phyloP scores from a whole-genome alignment of 129 eudicot species.

The Flaveria ramosissima region DNA sequence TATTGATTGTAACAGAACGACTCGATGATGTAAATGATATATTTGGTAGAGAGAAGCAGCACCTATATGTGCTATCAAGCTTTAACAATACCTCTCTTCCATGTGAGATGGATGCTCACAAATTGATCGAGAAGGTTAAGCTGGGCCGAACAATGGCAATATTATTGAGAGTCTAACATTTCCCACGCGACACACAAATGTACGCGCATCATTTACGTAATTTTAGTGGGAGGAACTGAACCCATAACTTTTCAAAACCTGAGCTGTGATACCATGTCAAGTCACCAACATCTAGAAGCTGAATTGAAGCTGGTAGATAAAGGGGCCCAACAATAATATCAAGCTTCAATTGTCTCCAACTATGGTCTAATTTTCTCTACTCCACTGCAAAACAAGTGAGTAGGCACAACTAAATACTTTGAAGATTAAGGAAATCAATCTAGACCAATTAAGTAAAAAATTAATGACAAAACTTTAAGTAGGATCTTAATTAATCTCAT shows the following conservation, averaged over 20 bases:
- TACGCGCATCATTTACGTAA: conserved; percentile 17
- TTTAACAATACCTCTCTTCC: conserved; percentile 18
- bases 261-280: conserved; percentile 43
- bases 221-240: conserved; percentile 22
- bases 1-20: conserved; percentile 11
- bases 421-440: conserved; percentile 23
- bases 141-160: conserved; percentile 6
- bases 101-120: conserved; percentile 7
- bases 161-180: conserved; percentile 14
- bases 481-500: background rate
- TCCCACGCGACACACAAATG: conserved; percentile 30
- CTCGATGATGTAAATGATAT: conserved; percentile 19
- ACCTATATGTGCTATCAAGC: conserved; percentile 33
- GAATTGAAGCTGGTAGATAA: conserved; percentile 49
- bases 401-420: conserved; percentile 41
- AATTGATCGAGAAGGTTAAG: conserved; percentile 26
- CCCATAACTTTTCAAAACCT: conserved; percentile 34
- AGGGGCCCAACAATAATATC: conserved; percentile 47
- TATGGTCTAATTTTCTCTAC: conserved; percentile 36
- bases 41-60: conserved; percentile 11
- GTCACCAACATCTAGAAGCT: conserved; percentile 51
- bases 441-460: conserved; percentile 23
- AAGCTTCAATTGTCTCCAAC: conserved; percentile 40
- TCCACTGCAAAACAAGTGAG: conserved; percentile 46
- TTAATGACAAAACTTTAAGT: background rate